Evolutionary conservation across 345 rosid genomes (phyloP), one percentile per base, ranked within the genome.

Genomic region (Clarkia xantiana): DNA sequence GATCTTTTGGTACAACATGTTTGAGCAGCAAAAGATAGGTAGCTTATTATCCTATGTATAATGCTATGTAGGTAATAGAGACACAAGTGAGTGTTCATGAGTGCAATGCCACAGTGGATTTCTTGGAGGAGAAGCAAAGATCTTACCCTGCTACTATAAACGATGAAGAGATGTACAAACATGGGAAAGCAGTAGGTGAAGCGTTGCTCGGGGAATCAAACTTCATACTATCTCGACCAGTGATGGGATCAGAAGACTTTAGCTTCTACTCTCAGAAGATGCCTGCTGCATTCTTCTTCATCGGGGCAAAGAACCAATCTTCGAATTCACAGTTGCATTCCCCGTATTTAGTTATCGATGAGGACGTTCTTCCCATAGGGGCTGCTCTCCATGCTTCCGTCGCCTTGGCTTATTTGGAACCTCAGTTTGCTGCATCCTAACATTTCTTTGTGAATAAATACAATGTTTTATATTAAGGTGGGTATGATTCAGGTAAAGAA

Each of bases 241-340:
- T 25, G 12, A 10, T 23, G n/a, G 16, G 3, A 6, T n/a, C 38
- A 71, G 62, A 80, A 62, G 88, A 80, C 53, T 80, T 80, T 62
- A 58, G 80, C 69, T 80, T 72, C 71, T 77, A 64, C 53, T 54
- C 76, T 9, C 49, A 75, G 56, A 67, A 64, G 62, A 69, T 72
- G 62, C 59, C 57, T 15, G 67, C 83, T 11, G 67, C 81, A 14
- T 49, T 77, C 25, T 77, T 70, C 66, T 0, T 51, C 25, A 67
- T 77, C 10, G 62, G 55, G 38, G 2, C n/a, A n/a, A n/a, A n/a
- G n/a, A n/a, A n/a, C n/a, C n/a, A n/a, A n/a, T n/a, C n/a, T n/a
- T n/a, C n/a, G n/a, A n/a, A n/a, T n/a, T n/a, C n/a, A n/a, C n/a
- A n/a, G 6, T 29, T 57, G 11, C 54, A 57, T 41, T 20, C 29